Conservation (phyloP, 2,329 filamentous ascomycete genomes). For the Fusarium sarcochroum region DNA sequence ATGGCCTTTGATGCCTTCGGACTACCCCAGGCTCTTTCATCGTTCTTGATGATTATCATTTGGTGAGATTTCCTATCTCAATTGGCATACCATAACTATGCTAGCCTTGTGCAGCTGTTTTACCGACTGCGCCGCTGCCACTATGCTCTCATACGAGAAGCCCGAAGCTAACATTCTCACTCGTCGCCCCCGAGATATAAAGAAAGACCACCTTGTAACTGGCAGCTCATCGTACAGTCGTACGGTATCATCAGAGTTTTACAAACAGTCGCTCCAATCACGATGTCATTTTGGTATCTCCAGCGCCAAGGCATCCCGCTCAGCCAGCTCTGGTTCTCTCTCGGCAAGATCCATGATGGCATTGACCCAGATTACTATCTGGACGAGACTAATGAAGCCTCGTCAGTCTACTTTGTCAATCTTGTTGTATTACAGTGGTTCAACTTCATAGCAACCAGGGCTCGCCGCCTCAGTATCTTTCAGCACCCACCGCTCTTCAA, state of each 20-base stretch:
- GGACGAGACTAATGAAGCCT: constrained; percentile 72
- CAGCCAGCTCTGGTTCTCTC: constrained; percentile 75
- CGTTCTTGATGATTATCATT: constrained; percentile 80
- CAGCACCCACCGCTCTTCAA: constrained; percentile 80
- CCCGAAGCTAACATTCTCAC: constrained; percentile 82
- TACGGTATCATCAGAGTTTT: constrained; percentile 79
- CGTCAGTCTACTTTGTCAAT: constrained; percentile 84
- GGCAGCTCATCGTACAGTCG: constrained; percentile 78
- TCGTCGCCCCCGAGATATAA: constrained; percentile 69
- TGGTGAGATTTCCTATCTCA: constrained; percentile 56
- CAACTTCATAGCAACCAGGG: constrained; percentile 79
- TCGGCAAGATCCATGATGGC: constrained; percentile 66
- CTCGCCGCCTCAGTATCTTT: constrained; percentile 75
- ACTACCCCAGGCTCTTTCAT: constrained; percentile 79
- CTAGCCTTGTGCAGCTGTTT: constrained; percentile 68
- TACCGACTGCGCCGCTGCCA: constrained; percentile 81
- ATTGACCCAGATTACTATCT: constrained; percentile 69
- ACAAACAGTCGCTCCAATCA: constrained; percentile 71
- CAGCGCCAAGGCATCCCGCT: constrained; percentile 75
- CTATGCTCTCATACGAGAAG: constrained; percentile 80
- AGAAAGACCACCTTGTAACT: constrained; percentile 81
- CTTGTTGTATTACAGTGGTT: constrained; percentile 88
- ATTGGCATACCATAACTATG: accelerated
- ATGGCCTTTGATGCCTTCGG: constrained; percentile 81
- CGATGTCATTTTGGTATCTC: constrained; percentile 78